A percentile compares a stretch with the other conserved stretches of the same genome.
These are phyloP conservation scores for Candida peoriensis DNA, from an alignment of 805 yeast genomes.

Conservation along the genomic window DNA sequence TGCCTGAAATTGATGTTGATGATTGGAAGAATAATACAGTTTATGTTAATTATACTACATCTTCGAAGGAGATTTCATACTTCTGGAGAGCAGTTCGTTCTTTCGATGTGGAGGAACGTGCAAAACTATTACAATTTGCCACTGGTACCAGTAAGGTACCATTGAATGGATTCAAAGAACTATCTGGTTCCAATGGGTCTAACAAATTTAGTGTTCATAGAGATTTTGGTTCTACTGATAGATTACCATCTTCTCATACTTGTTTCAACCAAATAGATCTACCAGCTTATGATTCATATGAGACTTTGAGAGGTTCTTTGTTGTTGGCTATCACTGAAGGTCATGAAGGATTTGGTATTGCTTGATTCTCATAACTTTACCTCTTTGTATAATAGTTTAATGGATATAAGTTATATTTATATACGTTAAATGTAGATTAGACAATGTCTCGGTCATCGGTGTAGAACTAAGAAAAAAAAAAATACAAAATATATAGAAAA, in stretches of 20 bases:
- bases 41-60: slow-evolving; percentile 75
- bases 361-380: too few relatives aligned
- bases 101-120: slow-evolving; percentile 90
- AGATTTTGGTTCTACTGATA: slow-evolving; percentile 78
- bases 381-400: slow-evolving; percentile 1
- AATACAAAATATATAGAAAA: background rate
- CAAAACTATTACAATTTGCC: slow-evolving; percentile 88
- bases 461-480: background rate
- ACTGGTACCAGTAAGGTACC: slow-evolving; percentile 98
- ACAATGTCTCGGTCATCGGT: background rate
- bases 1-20: slow-evolving; percentile 92
- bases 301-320: slow-evolving; percentile 73
- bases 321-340: slow-evolving; percentile 90
- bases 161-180: slow-evolving; percentile 83
- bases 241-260: slow-evolving; percentile 94
- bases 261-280: slow-evolving; percentile 93
- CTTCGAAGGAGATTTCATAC: slow-evolving; percentile 88
- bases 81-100: slow-evolving; percentile 98
- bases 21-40: slow-evolving; percentile 91
- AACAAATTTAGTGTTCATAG: slow-evolving; percentile 86
- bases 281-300: slow-evolving; percentile 90
- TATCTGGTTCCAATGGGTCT: slow-evolving; percentile 82
- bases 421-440: too few relatives aligned
- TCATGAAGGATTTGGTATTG: slow-evolving; percentile 92
- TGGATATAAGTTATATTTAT: background rate